Percentiles rank a stretch among this genome's conserved stretches.
phyloP scores from a whole-genome alignment of 2,329 filamentous ascomycete species.

The Cytospora paraplurivora region DNA sequence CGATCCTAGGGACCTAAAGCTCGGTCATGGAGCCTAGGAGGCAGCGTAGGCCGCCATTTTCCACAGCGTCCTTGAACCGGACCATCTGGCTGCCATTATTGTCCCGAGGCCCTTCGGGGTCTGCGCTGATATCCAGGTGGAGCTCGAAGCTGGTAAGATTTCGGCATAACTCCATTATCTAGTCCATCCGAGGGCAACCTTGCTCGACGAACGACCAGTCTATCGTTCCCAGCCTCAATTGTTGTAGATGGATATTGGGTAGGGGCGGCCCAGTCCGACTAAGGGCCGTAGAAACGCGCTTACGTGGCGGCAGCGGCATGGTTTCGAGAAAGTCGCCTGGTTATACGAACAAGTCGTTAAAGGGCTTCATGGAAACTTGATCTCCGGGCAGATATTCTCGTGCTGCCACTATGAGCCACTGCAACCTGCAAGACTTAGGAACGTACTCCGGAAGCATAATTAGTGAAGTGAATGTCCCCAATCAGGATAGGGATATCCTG shows the following conservation, averaged over 20 bases:
- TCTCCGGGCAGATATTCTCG: neutral
- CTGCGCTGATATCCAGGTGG: neutral
- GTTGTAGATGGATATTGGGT: neutral
- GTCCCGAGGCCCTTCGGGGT: neutral
- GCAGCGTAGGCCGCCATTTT: neutral
- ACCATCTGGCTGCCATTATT: neutral
- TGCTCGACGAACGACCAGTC: neutral
- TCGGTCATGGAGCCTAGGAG: neutral
- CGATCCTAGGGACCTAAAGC: neutral
- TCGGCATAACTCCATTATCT: neutral
- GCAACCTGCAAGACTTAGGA: neutral
- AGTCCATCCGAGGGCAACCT: neutral
- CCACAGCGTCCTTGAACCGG: neutral
- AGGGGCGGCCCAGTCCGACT: no score
- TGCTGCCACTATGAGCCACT: neutral
- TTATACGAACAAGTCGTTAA: neutral
- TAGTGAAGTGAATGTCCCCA: neutral
- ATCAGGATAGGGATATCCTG: no score
- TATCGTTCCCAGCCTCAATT: neutral
- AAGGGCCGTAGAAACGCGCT: neutral
- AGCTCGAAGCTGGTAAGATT: neutral
- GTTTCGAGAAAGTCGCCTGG: neutral
- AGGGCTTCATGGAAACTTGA: neutral
- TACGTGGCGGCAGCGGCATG: neutral
- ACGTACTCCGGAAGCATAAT: neutral